Base-by-base conservation (phyloP, 164 flowering plant species). In the Nymphaea thermarum region DNA sequence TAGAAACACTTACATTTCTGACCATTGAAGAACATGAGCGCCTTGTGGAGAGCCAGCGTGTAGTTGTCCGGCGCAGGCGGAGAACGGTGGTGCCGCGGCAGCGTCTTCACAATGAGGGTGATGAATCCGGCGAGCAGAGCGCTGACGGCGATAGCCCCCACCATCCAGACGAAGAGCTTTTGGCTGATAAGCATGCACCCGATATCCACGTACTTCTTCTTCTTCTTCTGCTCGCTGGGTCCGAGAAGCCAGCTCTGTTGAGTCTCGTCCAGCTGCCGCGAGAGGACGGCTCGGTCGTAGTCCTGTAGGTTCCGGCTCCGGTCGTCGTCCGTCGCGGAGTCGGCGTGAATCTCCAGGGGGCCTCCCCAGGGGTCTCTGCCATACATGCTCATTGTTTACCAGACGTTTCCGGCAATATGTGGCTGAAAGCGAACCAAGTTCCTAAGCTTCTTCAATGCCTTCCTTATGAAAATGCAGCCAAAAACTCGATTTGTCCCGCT, bases 341-440 rank as follows among this genome's bases (percentile, higher is more conserved):
- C 98, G 1, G 88, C 82, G 65, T 85, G 77, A 12, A 91, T 91
- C 84, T 93, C 97, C 71, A 91, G 75, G 0, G 97, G 87, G 2
- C 98, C 97, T 0, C 97, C 98, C 98, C 98, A 93, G 4, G 96
- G 97, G 74, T 91, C 96, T 42, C 98, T 67, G 0, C 91, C 98
- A 81, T 84, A 91, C 96, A 87, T 87, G 43, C 64, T 62, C 64
- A 62, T 62, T 17, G 11, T 62, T 62, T 43, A 60, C 12, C 14
- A 51, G 14, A 8, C 57, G 8, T 51, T 15, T 15, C 14, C 8
- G 57, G 15, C 14, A 15, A 10, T 51, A 8, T 15, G 57, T 51
- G 3, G 15, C 57, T 15, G 0, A 15, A 7, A 51, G 3, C 8
- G 57, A 15, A 25, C 36, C 36, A 25, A 15, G 57, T 51, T 51